Conservation (phyloP, 495 filamentous ascomycete species). For the Penicillium psychrofluorescens region DNA sequence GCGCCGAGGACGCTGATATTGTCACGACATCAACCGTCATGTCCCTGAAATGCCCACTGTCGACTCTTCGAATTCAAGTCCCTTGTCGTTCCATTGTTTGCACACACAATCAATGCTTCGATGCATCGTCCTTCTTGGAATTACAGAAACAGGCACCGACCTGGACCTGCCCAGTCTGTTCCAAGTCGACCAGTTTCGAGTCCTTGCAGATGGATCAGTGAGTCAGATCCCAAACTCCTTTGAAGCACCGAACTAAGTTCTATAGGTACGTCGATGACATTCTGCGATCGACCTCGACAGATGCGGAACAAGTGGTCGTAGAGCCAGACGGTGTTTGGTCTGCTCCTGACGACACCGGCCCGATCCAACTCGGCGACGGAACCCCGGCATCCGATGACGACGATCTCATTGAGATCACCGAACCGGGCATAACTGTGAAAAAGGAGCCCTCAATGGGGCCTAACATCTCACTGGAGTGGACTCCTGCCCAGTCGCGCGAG, state of each 20-base stretch:
- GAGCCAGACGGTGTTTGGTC: constrained; percentile 82
- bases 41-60: constrained; percentile 88
- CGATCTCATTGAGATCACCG: constrained; percentile 61
- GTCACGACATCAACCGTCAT: constrained; percentile 78
- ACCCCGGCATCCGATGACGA: constrained; percentile 48
- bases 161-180: constrained; percentile 91
- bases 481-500: constrained; percentile 48
- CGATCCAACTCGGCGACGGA: constrained; percentile 25
- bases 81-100: constrained; percentile 77
- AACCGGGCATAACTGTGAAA: constrained; percentile 43
- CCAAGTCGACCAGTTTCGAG: constrained; percentile 73
- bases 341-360: constrained; percentile 28
- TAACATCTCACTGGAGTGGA: constrained; percentile 34
- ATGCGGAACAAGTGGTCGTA: constrained; percentile 78
- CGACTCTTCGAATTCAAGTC: constrained; percentile 69
- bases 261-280: constrained; percentile 87
- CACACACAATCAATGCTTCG: constrained; percentile 90
- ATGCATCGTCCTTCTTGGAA: constrained; percentile 87
- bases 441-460: constrained; percentile 28
- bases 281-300: constrained; percentile 57
- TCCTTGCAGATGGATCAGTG: constrained; percentile 81
- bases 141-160: constrained; percentile 93
- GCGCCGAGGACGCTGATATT: constrained; percentile 81
- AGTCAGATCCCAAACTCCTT: constrained; percentile 17
- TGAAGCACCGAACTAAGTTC: not conserved